Evolutionary conservation across 345 rosid genomes (phyloP), one percentile per base, ranked within the genome.

Genomic region (Camelina hispida): DNA sequence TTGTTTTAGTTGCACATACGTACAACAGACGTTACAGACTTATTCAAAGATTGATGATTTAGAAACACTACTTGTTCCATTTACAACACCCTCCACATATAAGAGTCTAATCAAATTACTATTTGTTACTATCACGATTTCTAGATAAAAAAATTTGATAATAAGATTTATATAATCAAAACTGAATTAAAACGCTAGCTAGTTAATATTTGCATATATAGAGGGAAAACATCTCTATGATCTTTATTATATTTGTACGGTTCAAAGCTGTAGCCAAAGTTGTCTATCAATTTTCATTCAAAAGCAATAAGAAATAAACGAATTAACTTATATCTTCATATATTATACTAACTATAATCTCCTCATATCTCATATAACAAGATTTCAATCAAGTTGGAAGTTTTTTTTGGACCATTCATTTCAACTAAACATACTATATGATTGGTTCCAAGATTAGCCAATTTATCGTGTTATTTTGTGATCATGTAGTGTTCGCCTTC

Each of bases 11-110:
- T 64, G 28, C 9, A 42, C 57, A 43, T 44, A 15, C 23, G 56
- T 42, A 72, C 23, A 61, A 0, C 68, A 32, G 7, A 7, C 35
- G 35, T 54, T 10, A 18, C 14, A 22, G 4, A 59, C 4, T 4
- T 50, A 35, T 60, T 48, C 40, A 71, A 15, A 72, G 68, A 28
- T 72, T 8, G 34, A 42, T 62, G 47, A 73, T 64, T 57, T 63
- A 51, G 15, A n/a, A 23, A 38, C n/a, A 72, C 44, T 62, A 62
- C 20, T 71, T 60, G 15, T 37, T 37, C 15, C 42, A 43, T 62
- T 1, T 10, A 17, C 3, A 42, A 43, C 5, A 5, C 3, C 12
- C 12, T 4, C 17, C 28, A 52, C 67, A 35, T 18, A 17, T 16
- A 10, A 47, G 9, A 22, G 47, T 47, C 42, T 13, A 58, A 32